Evolutionary conservation across 148 eudicot species (phyloP), one percentile per base, ranked within the genome.

Genomic region (Simmondsia chinensis): DNA sequence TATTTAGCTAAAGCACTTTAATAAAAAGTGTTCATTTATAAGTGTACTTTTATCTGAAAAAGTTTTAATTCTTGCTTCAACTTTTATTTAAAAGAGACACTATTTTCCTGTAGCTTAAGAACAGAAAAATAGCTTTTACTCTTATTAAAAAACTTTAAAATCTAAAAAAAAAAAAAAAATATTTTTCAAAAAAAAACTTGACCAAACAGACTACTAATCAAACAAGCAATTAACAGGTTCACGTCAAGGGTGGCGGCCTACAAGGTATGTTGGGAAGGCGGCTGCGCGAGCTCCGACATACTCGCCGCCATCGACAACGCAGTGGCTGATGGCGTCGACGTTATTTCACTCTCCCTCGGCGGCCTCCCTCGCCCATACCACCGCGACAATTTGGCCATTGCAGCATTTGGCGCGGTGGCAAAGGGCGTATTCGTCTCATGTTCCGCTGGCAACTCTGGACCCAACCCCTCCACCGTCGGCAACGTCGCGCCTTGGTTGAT

Each of bases 381-480:
- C 42, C 37, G 21, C 0, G 82, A 78, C 36, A 75, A 68, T 33
- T 57, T 79, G 52, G 94, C 94, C 10, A 73, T 83, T 43, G 77
- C 83, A 1, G 40, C 86, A 26, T 70, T 83, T 30, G 83, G 80
- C 9, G 94, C 94, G 4, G 24, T 52, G 4, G 54, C 56, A 33
- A 73, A 73, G 19, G 83, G 94, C 21, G 75, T 83, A 5, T 55
- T 72, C 52, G 70, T 75, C 48, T 69, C 83, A 8, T 72, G 75
- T 46, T 83, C 94, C 13, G 94, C 94, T 3, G 94, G 94, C 14
- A 83, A 83, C 15, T 78, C 83, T 0, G 94, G 94, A 9, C 94
- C 94, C 9, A 57, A 13, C 6, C 59, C 63, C 14, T 75, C 83
- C 12, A 60, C 75, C 11, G 94, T 79, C 18, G 69, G 69, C 48